These are phyloP conservation scores for Myxozyma kluyveri DNA, from an alignment of 805 yeast genomes.

Conservation along the genomic window DNA sequence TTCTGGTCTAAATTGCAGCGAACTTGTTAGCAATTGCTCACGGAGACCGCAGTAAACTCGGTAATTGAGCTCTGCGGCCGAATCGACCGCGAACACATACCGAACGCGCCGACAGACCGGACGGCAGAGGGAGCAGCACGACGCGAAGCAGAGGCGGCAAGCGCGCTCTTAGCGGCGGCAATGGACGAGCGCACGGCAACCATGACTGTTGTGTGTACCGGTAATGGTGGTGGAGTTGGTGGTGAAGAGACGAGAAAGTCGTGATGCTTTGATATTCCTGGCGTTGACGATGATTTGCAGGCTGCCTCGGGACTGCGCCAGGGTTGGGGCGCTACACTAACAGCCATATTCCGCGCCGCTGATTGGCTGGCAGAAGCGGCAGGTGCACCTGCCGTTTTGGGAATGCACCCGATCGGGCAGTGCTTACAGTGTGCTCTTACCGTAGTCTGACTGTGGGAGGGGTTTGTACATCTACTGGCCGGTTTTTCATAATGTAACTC, in stretches of 20 bases:
- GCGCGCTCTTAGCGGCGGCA: too few species aligned
- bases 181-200: neutral
- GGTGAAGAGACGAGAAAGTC: neutral
- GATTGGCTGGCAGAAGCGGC: too few species aligned
- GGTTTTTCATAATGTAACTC: too few species aligned
- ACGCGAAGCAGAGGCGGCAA: neutral
- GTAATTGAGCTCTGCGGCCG: too few species aligned
- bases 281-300: neutral
- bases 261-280: neutral
- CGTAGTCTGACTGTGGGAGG: too few species aligned
- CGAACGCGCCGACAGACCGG: neutral
- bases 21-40: neutral
- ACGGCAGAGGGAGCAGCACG: neutral
- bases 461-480: too few species aligned
- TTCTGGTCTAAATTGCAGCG: slow-evolving; percentile 23
- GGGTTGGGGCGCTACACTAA: neutral
- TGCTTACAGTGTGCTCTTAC: too few species aligned
- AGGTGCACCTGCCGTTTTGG: too few species aligned
- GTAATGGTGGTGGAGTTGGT: neutral
- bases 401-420: too few species aligned
- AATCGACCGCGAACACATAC: neutral
- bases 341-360: too few species aligned
- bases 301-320: neutral
- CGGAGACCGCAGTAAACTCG: too few species aligned
- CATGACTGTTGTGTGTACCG: neutral